A percentile compares a stretch with the other conserved stretches of the same genome.
Conservation (phyloP, 495 filamentous ascomycete genomes). For the Penicillium longicatenatum region DNA sequence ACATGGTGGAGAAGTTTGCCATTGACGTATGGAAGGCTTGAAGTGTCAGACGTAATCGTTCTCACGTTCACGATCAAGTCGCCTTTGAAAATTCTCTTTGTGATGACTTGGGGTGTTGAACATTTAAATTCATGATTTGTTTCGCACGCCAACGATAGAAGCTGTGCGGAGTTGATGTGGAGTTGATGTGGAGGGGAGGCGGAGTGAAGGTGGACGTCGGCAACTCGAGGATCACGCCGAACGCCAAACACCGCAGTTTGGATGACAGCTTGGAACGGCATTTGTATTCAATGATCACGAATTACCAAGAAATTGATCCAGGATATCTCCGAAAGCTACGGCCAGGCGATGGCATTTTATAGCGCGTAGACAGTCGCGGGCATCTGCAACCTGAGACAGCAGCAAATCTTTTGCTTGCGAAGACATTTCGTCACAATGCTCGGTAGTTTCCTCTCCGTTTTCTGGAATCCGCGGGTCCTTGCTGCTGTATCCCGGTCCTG, state of each 20-base stretch:
- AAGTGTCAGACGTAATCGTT: too few species aligned
- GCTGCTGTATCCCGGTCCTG: background rate
- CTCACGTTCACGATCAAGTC: background rate
- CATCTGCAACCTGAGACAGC: background rate
- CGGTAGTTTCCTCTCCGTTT: background rate
- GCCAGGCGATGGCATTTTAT: constrained; percentile 5
- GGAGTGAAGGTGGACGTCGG: background rate
- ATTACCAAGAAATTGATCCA: background rate
- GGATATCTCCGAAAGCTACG: constrained; percentile 1
- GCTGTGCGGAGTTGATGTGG: background rate
- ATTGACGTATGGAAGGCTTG: too few species aligned
- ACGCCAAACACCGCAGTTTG: too few species aligned
- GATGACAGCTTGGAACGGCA: too few species aligned
- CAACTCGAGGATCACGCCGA: background rate
- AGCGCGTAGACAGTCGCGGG: background rate
- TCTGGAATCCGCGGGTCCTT: background rate
- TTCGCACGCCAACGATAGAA: too few species aligned
- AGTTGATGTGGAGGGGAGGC: background rate
- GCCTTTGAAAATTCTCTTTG: too few species aligned
- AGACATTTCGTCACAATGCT: background rate
- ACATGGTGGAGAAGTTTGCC: background rate
- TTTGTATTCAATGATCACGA: too few species aligned
- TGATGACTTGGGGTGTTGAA: too few species aligned
- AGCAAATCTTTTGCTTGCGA: background rate
- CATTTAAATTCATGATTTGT: too few species aligned